Conservation (phyloP, 2,329 filamentous ascomycete genomes). For the Fusarium verticillioides region DNA sequence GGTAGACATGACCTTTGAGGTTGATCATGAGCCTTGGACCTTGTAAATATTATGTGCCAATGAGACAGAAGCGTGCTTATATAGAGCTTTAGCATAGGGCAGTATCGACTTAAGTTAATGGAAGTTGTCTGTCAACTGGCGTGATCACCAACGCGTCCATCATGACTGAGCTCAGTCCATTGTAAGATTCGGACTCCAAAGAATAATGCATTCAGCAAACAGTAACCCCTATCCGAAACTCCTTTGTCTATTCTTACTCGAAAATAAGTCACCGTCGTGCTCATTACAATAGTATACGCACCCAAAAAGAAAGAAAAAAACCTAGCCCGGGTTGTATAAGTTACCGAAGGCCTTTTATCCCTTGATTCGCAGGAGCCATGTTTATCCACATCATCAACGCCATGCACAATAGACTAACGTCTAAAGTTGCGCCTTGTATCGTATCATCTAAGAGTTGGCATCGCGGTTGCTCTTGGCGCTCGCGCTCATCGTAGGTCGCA, state of each 20-base stretch:
- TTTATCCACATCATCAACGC: not conserved
- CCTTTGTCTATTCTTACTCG: conserved; percentile 17
- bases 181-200: not conserved
- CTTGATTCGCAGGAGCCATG: not conserved
- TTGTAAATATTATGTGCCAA: not conserved
- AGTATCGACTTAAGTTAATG: not conserved
- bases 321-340: not conserved
- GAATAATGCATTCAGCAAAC: not conserved
- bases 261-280: conserved; percentile 7
- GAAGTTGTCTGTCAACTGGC: not conserved
- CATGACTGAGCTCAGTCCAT: not conserved
- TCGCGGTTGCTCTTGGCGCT: conserved; percentile 93
- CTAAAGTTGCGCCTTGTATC: not conserved
- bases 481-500: conserved; percentile 78
- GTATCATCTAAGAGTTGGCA: conserved; percentile 65
- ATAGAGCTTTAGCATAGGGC: not conserved
- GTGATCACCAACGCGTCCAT: not conserved
- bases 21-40: conserved; percentile 20
- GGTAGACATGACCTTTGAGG: conserved; percentile 5
- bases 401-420: not conserved
- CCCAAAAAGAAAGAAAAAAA: not conserved
- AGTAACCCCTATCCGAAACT: conserved; percentile 8
- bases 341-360: not conserved
- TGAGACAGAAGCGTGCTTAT: not conserved
- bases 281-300: conserved; percentile 32